Evolutionary conservation across 2,329 filamentous ascomycete genomes (phyloP), one percentile per base, ranked within the genome.

Genomic region (Immersiporthe knoxdaviesiana): DNA sequence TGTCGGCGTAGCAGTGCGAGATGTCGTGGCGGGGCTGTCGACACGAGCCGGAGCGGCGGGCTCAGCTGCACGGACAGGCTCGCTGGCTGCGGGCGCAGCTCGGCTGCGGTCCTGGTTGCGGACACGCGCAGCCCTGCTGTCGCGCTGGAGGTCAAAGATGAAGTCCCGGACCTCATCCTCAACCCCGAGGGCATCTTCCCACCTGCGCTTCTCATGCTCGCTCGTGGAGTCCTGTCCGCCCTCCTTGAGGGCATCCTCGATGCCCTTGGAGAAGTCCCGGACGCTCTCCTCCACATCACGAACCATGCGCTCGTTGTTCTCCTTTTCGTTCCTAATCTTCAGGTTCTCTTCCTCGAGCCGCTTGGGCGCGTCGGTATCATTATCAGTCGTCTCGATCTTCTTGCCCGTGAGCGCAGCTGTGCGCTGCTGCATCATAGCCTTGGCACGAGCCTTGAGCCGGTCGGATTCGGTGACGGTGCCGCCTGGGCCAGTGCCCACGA

Each of bases 381-480:
- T 92, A 70, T 90, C 87, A 60, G 82, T 83, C 2, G 84, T 79
- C 50, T 92, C 89, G 61, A 91, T 83, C 77, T 94, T 94, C 79
- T 91, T 93, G 68, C 96, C 96, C 30, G 94, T 93, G 72, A 99
- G 83, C 24, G 96, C 95, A 68, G 96, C 96, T 74, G 96, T 94
- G 70, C 96, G 91, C 76, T 97, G 94, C 81, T 98, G 95, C 96
- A 99, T 99, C 90, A 97, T 97, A 52, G 95, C 95, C 81, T 94
- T 97, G 41, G 96, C 95, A 74, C 94, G 90, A 47, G 96, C 96
- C 83, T 97, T 98, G 73, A 98, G 88, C 66, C 95, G 90, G 80
- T 99, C 96, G 3, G 93, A 92, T 80, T 99, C 96, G 0, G 96
- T 99, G 56, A 99, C 89, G 59, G 89, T 82, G 65, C 96, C 96